Base-by-base conservation (phyloP, 2,329 filamentous ascomycete species). In the Epichloe elymi region DNA sequence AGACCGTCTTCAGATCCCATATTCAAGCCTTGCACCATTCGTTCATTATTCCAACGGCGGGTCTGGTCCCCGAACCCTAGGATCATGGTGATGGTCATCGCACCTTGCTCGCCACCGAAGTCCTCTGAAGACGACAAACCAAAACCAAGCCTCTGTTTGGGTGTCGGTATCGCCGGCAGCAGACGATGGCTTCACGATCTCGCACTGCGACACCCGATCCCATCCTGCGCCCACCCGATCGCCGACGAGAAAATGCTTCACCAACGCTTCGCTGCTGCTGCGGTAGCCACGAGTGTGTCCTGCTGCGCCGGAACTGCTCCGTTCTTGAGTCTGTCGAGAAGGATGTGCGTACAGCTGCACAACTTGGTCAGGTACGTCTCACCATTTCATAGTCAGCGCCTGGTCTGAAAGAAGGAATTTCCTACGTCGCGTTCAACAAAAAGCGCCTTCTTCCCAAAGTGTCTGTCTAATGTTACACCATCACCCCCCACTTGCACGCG, bases 271-370 rank as follows among this genome's bases (percentile, higher is more conserved):
- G 69, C 48, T 97, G 93, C 74, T 98, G 91, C 71, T 98, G 91
- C 71, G 90, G 89, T 51, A 82, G 81, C 57, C 65, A 74, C 55
- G 82, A 88, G 61, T 97, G 91, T 68, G 78, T 82, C 58, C 88
- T 86, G 64, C 76, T 96, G 55, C 81, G 80, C 66, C 84, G 90
- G 69, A 96, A 91, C 69, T 83, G 82, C 66, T 75, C 78, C 44
- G 75, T 88, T 55, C 75, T 97, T 45, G 83, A 88, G 59, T 84
- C 80, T 54, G 76, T 97, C 57, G 91, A 97, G 69, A 85, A 84
- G 60, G 88, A 96, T 70, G 86, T 96, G 50, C 82, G 83, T 60
- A 88, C 81, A 49, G 93, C 93, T 40, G 93, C 89, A 46, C 79
- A 85, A 64, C 78, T 96, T 60, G 93, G 93, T 57, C 87, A 96